Evolutionary conservation across 495 filamentous ascomycete genomes (phyloP).

Genomic region (Geoglossum glabrum): DNA sequence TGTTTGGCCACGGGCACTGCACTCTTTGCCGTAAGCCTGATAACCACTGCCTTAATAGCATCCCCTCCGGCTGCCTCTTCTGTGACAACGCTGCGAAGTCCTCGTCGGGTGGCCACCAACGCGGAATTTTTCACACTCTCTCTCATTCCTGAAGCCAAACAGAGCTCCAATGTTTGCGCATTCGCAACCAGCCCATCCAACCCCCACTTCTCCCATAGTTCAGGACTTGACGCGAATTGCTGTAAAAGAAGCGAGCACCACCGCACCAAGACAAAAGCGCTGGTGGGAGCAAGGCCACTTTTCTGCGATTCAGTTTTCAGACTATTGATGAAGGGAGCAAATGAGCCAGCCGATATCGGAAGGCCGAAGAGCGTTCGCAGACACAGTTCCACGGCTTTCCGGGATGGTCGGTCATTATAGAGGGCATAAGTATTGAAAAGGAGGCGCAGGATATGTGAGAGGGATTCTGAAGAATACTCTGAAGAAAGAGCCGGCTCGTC

Average conservation of each 20-base stretch:
- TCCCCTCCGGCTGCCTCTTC: conserved; percentile 33
- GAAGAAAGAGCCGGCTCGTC: not conserved
- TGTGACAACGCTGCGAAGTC: conserved; percentile 46
- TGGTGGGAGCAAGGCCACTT: conserved; percentile 48
- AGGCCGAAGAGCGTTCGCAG: conserved; percentile 39
- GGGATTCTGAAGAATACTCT: conserved; percentile 17
- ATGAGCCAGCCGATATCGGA: conserved; percentile 26
- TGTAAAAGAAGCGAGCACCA: conserved; percentile 68
- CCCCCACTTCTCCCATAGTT: conserved; percentile 43
- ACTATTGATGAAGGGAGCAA: conserved; percentile 38
- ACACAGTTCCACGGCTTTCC: conserved; percentile 60
- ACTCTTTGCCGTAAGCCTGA: conserved; percentile 42
- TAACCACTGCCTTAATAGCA: conserved; percentile 40
- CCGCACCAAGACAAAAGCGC: conserved; percentile 73
- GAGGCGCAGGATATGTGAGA: conserved; percentile 34
- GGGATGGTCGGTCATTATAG: conserved; percentile 69
- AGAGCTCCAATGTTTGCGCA: conserved; percentile 56
- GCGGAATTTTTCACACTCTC: conserved; percentile 41
- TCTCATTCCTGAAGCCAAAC: conserved; percentile 40
- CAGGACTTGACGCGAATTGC: conserved; percentile 26
- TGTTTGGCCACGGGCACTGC: conserved; percentile 39
- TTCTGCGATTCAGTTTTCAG: conserved; percentile 48
- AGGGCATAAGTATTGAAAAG: conserved; percentile 72
- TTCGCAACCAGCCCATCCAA: conserved; percentile 37
- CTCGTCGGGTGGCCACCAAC: conserved; percentile 50